Percentiles rank a stretch among this genome's conserved stretches.
phyloP scores from a whole-genome alignment of 768 basidiomycete species.

The Cyathus striatus region DNA sequence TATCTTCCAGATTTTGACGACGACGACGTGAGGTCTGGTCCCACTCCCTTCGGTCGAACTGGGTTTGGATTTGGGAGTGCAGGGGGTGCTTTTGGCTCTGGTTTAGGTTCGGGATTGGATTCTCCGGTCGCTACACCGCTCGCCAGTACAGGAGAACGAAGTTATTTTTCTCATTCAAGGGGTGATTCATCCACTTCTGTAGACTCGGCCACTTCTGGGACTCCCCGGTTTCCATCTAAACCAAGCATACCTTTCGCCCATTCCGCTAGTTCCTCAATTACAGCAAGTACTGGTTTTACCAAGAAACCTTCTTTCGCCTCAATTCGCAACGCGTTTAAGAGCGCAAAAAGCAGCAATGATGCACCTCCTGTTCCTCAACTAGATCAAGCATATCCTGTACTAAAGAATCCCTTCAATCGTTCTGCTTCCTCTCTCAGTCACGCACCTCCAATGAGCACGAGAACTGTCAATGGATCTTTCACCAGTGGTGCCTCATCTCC shows the following conservation, averaged over 20 bases:
- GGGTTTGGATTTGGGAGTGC: constrained; percentile 36
- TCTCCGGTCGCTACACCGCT: constrained; percentile 61
- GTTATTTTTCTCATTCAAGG: constrained; percentile 67
- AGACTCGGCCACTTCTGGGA: constrained; percentile 63
- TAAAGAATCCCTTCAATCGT: constrained; percentile 81
- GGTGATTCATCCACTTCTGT: constrained; percentile 79
- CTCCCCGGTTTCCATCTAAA: constrained; percentile 43
- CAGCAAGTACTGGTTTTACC: constrained; percentile 53
- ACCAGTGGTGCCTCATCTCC: constrained; percentile 43
- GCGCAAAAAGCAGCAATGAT: constrained; percentile 50
- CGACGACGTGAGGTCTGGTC: constrained; percentile 56
- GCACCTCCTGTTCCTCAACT: constrained; percentile 73
- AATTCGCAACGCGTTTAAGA: constrained; percentile 83
- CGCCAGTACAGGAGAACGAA: constrained; percentile 45
- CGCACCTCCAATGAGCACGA: constrained; percentile 28
- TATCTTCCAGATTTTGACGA: constrained; percentile 66
- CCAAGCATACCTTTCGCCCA: constrained; percentile 58
- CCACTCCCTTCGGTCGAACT: constrained; percentile 68
- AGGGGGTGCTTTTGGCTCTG: constrained; percentile 22
- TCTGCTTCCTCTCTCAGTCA: constrained; percentile 73
- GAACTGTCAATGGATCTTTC: constrained; percentile 25
- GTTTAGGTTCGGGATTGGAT: constrained; percentile 45
- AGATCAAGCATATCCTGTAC: constrained; percentile 63
- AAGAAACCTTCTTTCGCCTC: constrained; percentile 87
- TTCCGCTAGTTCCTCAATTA: constrained; percentile 67